Conservation (phyloP, 2,329 filamentous ascomycete genomes). For the Scedosporium dehoogii region DNA sequence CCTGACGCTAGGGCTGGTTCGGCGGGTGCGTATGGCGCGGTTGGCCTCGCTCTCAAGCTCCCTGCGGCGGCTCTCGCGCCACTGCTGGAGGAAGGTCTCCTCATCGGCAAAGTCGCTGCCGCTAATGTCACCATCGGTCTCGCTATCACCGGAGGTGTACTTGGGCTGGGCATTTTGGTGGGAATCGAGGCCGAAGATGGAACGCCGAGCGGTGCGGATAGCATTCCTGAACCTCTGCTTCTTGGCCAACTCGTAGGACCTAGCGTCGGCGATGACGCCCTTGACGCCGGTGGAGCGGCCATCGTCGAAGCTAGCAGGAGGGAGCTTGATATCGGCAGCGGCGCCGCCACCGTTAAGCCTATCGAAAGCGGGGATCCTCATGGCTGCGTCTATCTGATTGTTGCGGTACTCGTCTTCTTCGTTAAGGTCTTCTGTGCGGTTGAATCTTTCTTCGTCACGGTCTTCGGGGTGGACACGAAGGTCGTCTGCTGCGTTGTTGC, state of each 20-base stretch:
- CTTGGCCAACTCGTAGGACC: slow-evolving; percentile 62
- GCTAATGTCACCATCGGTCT: slow-evolving; percentile 29
- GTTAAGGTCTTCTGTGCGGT: slow-evolving; percentile 42
- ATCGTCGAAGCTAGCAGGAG: slow-evolving; percentile 52
- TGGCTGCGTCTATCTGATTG: slow-evolving; percentile 50
- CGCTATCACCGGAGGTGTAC: slow-evolving; percentile 33
- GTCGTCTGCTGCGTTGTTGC: slow-evolving; percentile 31
- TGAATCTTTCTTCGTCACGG: slow-evolving; percentile 35
- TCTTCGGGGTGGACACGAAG: slow-evolving; percentile 45
- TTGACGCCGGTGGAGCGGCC: slow-evolving; percentile 73
- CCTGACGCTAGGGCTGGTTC: slow-evolving; percentile 66
- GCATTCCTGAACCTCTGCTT: slow-evolving; percentile 43
- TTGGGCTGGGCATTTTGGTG: slow-evolving; percentile 11
- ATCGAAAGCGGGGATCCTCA: slow-evolving; percentile 53
- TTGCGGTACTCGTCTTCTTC: slow-evolving; percentile 46
- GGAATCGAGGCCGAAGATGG: slow-evolving; percentile 40
- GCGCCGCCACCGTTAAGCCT: slow-evolving; percentile 27
- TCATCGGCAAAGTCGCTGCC: slow-evolving; percentile 47
- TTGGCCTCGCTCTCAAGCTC: slow-evolving; percentile 61
- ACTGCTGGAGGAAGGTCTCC: slow-evolving; percentile 71
- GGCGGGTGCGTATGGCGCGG: slow-evolving; percentile 47
- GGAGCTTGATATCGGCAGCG: slow-evolving; percentile 46
- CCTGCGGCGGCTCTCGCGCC: slow-evolving; percentile 69
- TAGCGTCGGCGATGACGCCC: slow-evolving; percentile 76
- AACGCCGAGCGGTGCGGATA: slow-evolving; percentile 41